Conservation (phyloP, 257 asterid species). For the Anisodus acutangulus region DNA sequence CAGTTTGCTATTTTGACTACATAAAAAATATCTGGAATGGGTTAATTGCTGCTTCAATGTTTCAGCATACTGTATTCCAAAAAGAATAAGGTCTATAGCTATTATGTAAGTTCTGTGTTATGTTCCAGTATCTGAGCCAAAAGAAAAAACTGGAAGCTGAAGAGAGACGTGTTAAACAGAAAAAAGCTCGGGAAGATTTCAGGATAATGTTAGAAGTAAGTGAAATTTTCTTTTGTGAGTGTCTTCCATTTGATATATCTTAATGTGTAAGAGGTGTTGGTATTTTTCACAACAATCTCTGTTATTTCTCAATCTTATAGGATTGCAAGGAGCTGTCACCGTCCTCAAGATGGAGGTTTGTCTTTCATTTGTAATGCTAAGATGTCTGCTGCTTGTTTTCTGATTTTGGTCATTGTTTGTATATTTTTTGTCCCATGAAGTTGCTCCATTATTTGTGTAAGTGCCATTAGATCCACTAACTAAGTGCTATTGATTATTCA, state of each 20-base stretch:
- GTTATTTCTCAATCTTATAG: conserved; percentile 47
- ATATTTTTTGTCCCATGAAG: conserved; percentile 18
- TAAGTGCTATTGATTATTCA: conserved; percentile 43
- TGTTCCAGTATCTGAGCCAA: conserved; percentile 72
- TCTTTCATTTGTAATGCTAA: conserved; percentile 31
- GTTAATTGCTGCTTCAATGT: conserved; percentile 32
- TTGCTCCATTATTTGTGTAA: conserved; percentile 9
- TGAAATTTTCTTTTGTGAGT: conserved; percentile 19
- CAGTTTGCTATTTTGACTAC: background rate
- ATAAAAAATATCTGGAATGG: conserved; percentile 22
- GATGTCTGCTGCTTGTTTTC: conserved; percentile 21
- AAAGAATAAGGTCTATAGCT: background rate
- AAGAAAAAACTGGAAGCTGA: conserved; percentile 90
- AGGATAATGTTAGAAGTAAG: conserved; percentile 85
- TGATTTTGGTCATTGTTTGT: conserved; percentile 20
- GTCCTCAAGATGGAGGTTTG: conserved; percentile 85
- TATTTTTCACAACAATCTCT: conserved; percentile 28
- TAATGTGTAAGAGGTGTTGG: background rate
- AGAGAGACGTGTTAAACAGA: conserved; percentile 79
- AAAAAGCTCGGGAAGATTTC: conserved; percentile 82
- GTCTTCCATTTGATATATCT: conserved; percentile 25
- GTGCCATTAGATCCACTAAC: conserved; percentile 34
- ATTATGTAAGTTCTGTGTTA: conserved; percentile 27
- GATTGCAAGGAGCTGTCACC: conserved; percentile 78
- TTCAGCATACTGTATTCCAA: conserved; percentile 29